Evolutionary conservation across 441 rosid species (phyloP).

Genomic region (Euphorbia schlechtendalii): DNA sequence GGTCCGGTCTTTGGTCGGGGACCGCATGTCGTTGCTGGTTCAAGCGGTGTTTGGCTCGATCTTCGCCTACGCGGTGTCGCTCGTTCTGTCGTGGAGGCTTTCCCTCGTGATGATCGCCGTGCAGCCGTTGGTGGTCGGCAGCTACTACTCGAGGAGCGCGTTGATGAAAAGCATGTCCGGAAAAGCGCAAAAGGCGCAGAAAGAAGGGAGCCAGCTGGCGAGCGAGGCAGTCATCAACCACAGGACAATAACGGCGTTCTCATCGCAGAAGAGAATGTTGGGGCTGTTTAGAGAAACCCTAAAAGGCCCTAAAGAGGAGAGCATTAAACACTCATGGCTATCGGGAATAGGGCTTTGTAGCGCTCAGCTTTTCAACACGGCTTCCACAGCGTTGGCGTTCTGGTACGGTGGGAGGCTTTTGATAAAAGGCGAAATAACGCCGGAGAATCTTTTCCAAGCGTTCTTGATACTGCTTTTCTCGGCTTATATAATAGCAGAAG

Average conservation of each 20-base stretch:
- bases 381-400: slow-evolving; percentile 46
- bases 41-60: slow-evolving; percentile 52
- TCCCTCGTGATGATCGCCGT: slow-evolving; percentile 52
- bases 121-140: slow-evolving; percentile 55
- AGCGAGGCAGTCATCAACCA: slow-evolving; percentile 64
- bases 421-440: slow-evolving; percentile 22
- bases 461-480: slow-evolving; percentile 46
- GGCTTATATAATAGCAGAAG: slow-evolving; percentile 60
- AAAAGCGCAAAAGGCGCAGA: slow-evolving; percentile 56
- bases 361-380: slow-evolving; percentile 53
- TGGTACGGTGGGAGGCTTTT: slow-evolving; percentile 68
- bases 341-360: slow-evolving; percentile 59
- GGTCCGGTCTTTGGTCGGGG: slow-evolving; percentile 55
- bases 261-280: slow-evolving; percentile 53
- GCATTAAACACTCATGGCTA: slow-evolving; percentile 43
- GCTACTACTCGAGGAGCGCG: slow-evolving; percentile 40
- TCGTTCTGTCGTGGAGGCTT: slow-evolving; percentile 50
- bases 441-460: slow-evolving; percentile 50
- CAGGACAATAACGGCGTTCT: slow-evolving; percentile 65
- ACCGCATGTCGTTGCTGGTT: slow-evolving; percentile 49
- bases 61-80: slow-evolving; percentile 42
- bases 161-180: slow-evolving; percentile 58
- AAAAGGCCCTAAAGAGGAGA: slow-evolving; percentile 54
- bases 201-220: slow-evolving; percentile 64
- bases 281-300: slow-evolving; percentile 46